Percentiles rank a stretch among this genome's conserved stretches.
These are phyloP conservation scores for Cystofilobasidium bisporidii DNA, from an alignment of 768 basidiomycete species.

Conservation along the genomic window DNA sequence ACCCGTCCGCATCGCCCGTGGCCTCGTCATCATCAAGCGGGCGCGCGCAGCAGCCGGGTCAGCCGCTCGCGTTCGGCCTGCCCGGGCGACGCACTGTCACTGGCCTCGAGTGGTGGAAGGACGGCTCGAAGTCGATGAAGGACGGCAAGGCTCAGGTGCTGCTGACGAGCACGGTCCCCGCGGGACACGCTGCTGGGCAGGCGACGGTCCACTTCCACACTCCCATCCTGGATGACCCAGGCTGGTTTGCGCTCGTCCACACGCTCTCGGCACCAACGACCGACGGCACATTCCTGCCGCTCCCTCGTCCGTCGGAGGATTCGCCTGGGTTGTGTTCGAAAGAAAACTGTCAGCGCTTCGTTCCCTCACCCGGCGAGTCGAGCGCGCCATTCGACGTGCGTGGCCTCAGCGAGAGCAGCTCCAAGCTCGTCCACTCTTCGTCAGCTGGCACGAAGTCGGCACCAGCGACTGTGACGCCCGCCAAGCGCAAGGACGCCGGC, in stretches of 20 bases:
- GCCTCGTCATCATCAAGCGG: constrained; percentile 46
- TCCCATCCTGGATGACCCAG: constrained; percentile 77
- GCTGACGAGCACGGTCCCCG: constrained; percentile 55
- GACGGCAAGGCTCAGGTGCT: constrained; percentile 42
- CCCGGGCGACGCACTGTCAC: constrained; percentile 40
- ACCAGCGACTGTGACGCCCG: neutral
- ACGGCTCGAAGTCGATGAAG: neutral
- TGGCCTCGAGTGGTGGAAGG: neutral
- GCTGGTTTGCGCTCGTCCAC: constrained; percentile 61
- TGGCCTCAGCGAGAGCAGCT: neutral
- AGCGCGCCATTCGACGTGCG: neutral
- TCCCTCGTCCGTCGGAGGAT: constrained; percentile 52
- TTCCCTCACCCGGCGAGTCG: neutral
- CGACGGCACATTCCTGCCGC: constrained; percentile 45
- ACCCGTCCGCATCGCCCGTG: constrained; percentile 44
- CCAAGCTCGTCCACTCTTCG: neutral
- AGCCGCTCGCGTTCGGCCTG: constrained; percentile 48
- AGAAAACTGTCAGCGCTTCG: neutral
- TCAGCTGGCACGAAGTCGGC: neutral
- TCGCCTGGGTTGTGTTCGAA: neutral
- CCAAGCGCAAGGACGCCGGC: no score
- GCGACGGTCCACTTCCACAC: constrained; percentile 73
- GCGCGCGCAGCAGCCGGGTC: constrained; percentile 66
- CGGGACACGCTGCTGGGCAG: constrained; percentile 71
- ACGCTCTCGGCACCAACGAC: constrained; percentile 51